Conservation (phyloP, 768 basidiomycete species). For the Leucocoprinus sp. region DNA sequence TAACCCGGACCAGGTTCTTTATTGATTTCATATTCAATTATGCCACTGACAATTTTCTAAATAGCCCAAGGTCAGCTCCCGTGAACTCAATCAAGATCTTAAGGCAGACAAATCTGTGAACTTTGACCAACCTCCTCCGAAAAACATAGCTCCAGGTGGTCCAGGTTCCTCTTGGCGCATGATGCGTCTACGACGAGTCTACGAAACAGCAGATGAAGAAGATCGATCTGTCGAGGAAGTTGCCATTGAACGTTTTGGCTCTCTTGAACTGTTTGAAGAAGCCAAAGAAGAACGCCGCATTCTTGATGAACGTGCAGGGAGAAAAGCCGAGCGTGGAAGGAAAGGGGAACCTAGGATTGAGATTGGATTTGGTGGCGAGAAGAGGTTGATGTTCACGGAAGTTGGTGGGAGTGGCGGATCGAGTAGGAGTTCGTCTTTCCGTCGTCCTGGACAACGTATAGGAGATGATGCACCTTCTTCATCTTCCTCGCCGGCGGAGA, state of each 20-base stretch:
- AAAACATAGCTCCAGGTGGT: conserved; percentile 67
- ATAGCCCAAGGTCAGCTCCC: conserved; percentile 53
- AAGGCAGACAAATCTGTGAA: conserved; percentile 34
- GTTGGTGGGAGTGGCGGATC: conserved; percentile 53
- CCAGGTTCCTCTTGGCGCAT: conserved; percentile 96
- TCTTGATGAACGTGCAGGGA: conserved; percentile 73
- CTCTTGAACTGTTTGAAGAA: conserved; percentile 78
- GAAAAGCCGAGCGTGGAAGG: conserved; percentile 32
- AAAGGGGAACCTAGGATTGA: conserved; percentile 23
- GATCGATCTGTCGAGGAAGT: conserved; percentile 63
- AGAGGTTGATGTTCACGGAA: conserved; percentile 64
- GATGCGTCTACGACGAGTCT: conserved; percentile 88
- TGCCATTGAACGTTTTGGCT: conserved; percentile 83
- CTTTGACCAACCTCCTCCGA: conserved; percentile 31
- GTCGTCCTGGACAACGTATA: conserved; percentile 59
- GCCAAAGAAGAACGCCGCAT: conserved; percentile 81
- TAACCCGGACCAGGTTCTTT: conserved; percentile 61
- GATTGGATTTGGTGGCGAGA: conserved; percentile 33
- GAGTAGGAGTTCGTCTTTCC: conserved; percentile 81
- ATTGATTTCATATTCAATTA: neutral
- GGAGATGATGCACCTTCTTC: conserved; percentile 50
- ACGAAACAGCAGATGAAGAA: conserved; percentile 88
- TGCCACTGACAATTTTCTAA: conserved; percentile 5
- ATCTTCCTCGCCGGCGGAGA: conserved; percentile 44
- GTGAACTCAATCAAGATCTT: conserved; percentile 56